Evolutionary conservation across 73 alveolate species (phyloP), one percentile per base, ranked within the genome.

Genomic region (Symbiodinium pilosum): DNA sequence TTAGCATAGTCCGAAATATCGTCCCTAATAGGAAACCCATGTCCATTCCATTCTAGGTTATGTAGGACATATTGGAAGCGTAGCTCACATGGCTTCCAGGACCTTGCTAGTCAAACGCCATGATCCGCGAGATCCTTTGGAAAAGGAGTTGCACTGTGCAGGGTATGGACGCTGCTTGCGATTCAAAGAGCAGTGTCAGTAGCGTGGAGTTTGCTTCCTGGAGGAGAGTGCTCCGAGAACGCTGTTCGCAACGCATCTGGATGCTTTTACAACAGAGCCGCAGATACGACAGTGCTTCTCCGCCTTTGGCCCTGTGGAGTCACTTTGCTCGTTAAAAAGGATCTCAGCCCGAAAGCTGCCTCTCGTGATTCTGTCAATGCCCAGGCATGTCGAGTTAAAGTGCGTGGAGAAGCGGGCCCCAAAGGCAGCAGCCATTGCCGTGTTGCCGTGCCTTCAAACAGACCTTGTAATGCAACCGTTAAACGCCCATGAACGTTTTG

Each of bases 391-490:
- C 51, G 96, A 91, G 34, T 39, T 91, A 54, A 91, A 91, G 77
- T 91, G 96, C 54, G 96, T 91, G 88, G 96, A 69, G 54, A 91
- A 91, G 47, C 14, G 87, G n/a, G 88, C 96, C n/a, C 96, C 96
- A 24, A 91, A 54, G 73, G 73, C 68, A 51, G 21, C 28, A 5
- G 32, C 73, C 73, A n/a, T 16, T n/a, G n/a, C n/a, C n/a, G n/a
- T n/a, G n/a, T n/a, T n/a, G n/a, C n/a, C n/a, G n/a, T n/a, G n/a
- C n/a, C n/a, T n/a, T n/a, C n/a, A n/a, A n/a, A n/a, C n/a, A n/a
- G n/a, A n/a, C n/a, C n/a, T n/a, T n/a, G n/a, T n/a, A n/a, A n/a
- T n/a, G n/a, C n/a, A n/a, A n/a, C n/a, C n/a, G n/a, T n/a, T n/a
- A n/a, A n/a, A n/a, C n/a, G n/a, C n/a, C n/a, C n/a, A n/a, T n/a